Evolutionary conservation across 2,329 filamentous ascomycete species (phyloP).

Genomic region (Ophiostoma ulmi): DNA sequence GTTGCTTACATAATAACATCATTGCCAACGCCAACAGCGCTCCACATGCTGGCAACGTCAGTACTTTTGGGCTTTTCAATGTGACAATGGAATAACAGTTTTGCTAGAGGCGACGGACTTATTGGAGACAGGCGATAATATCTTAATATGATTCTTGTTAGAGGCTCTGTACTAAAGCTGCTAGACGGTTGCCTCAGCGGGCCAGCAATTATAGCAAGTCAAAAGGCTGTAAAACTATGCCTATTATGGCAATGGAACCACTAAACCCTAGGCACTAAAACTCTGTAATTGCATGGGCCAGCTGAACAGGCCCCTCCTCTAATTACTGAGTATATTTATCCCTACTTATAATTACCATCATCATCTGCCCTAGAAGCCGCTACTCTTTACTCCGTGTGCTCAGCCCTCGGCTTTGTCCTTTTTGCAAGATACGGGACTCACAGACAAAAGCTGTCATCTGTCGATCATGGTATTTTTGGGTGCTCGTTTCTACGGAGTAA

Average conservation of each 20-base stretch:
- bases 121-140: neutral
- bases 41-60: neutral
- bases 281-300: neutral
- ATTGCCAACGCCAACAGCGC: too few species aligned
- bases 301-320: neutral
- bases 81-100: neutral
- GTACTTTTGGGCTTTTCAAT: neutral
- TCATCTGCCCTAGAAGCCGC: too few species aligned
- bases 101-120: neutral
- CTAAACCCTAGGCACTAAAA: neutral
- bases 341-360: too few species aligned
- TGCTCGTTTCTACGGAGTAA: neutral
- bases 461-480: neutral
- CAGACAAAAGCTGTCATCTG: neutral
- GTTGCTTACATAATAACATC: neutral
- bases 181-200: constrained; percentile 9
- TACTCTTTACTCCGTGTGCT: too few species aligned
- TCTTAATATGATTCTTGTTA: neutral
- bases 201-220: neutral
- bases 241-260: neutral
- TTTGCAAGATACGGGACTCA: too few species aligned
- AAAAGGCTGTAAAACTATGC: neutral
- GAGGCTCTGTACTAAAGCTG: neutral
- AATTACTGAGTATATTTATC: too few species aligned
- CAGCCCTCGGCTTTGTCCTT: too few species aligned